Percentiles rank a stretch among this genome's conserved stretches.
These are phyloP conservation scores for Claviceps quebecensis DNA, from an alignment of 2,329 filamentous ascomycete species.

Conservation along the genomic window DNA sequence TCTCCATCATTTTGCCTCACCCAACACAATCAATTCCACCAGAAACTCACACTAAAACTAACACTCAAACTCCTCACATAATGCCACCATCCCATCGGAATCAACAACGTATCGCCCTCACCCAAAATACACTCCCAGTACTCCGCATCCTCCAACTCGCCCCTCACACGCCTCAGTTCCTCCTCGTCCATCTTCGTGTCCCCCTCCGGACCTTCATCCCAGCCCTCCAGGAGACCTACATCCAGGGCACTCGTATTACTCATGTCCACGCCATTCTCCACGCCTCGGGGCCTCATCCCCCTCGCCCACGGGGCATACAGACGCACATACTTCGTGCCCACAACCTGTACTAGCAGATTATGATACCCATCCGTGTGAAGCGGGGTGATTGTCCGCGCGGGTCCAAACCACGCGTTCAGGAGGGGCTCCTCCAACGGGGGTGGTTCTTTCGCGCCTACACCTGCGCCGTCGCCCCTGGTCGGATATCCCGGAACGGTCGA, in stretches of 20 bases:
- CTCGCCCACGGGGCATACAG: slow-evolving; percentile 61
- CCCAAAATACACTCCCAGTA: slow-evolving; percentile 68
- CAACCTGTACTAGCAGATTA: slow-evolving; percentile 79
- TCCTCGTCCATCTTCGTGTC: background rate
- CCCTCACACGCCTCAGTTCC: slow-evolving; percentile 22
- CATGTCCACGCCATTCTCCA: slow-evolving; percentile 71
- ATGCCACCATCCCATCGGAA: slow-evolving; percentile 96
- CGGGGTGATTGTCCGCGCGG: slow-evolving; percentile 74
- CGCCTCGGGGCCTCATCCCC: slow-evolving; percentile 44
- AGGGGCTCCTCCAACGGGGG: slow-evolving; percentile 43
- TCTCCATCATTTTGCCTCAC: no score
- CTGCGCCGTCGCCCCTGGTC: background rate
- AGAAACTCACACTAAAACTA: slow-evolving; percentile 93
- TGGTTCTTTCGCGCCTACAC: background rate
- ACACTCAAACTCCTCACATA: slow-evolving; percentile 76
- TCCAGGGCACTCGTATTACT: slow-evolving; percentile 77
- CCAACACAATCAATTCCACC: slow-evolving; percentile 52
- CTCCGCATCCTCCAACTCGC: slow-evolving; percentile 41
- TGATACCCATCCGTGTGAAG: slow-evolving; percentile 90
- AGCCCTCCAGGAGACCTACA: slow-evolving; percentile 53
- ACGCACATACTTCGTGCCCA: slow-evolving; percentile 83
- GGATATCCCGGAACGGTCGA: slow-evolving; percentile 47
- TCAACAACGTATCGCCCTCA: slow-evolving; percentile 74
- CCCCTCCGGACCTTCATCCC: slow-evolving; percentile 27
- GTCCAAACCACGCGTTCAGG: slow-evolving; percentile 89